Evolutionary conservation across 768 basidiomycete species (phyloP), one percentile per base, ranked within the genome.

Genomic region (Leucogyrophana mollusca): DNA sequence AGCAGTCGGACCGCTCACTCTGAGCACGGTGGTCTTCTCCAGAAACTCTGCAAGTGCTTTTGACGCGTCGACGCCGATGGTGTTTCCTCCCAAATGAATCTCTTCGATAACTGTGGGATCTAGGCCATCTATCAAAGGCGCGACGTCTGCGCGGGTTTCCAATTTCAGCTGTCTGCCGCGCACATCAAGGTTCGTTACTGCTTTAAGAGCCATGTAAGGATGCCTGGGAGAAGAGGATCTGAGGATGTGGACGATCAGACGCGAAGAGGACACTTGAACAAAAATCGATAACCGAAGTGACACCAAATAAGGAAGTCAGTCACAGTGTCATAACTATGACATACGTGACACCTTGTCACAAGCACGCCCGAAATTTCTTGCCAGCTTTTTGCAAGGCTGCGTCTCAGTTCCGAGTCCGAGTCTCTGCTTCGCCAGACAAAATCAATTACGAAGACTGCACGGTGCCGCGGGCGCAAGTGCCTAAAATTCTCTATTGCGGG

Each of bases 51-150:
- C 92, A 30, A 97, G 79, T 34, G 87, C 90, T 56, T 82, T 62
- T 37, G 93, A 87, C 35, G 95, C 95, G 58, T 88, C 93, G 21
- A 96, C 80, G 40, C 96, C 95, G 46, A 97, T 73, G 16, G 93
- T 94, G 68, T 98, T 98, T 17, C 93, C 95, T 38, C 93, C 90
- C 42, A 99, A 75, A 59, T 94, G 87, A 51, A 98, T 83, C 71
- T 95, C 93, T 65, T 94, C 87, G 54, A 93, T 73, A 53, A 68
- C 60, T 3, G 73, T 64, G 8, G 87, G 83, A 61, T 87, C 82
- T 38, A 87, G 72, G 43, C 78, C 76, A 20, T 69, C 66, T 17
- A 97, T 70, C 56, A 83, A 78, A 1, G 90, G 87, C 53, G 83
- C 79, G 45, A 94, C 81, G 51, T 95, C 90, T 0, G 72, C 79